Percentiles rank a stretch among this genome's conserved stretches.
phyloP scores from a whole-genome alignment of 164 flowering plant species.

The Piper longum region DNA sequence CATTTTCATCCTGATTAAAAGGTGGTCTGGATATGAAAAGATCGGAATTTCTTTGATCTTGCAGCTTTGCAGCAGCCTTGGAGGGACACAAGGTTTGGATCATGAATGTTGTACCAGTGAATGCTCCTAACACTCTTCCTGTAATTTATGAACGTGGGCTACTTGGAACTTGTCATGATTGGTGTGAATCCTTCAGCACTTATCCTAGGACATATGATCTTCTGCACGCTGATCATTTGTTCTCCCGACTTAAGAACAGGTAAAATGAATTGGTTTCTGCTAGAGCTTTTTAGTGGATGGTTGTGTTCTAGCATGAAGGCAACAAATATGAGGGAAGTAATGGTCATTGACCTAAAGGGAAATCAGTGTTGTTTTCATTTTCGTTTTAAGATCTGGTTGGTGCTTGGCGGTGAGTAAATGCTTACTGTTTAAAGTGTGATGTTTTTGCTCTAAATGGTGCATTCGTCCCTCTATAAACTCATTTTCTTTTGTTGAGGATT shows the following conservation, averaged over 20 bases:
- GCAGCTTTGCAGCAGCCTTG: slow-evolving; percentile 91
- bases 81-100: slow-evolving; percentile 71
- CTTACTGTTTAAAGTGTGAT: not conserved
- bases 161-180: slow-evolving; percentile 79
- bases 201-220: slow-evolving; percentile 94
- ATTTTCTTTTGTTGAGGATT: not conserved
- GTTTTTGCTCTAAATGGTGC: not conserved
- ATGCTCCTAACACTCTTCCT: slow-evolving; percentile 88
- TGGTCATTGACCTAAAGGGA: not conserved
- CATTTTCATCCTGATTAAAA: not conserved
- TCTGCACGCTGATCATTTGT: slow-evolving; percentile 88
- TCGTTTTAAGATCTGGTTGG: not conserved
- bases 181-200: slow-evolving; percentile 91
- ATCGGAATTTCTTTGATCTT: not conserved
- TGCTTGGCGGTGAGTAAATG: not conserved
- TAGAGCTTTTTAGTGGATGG: not conserved
- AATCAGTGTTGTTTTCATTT: not conserved
- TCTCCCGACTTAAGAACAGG: slow-evolving; percentile 87
- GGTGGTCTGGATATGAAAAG: not conserved
- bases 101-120: slow-evolving; percentile 81
- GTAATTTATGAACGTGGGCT: slow-evolving; percentile 85
- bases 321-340: no score
- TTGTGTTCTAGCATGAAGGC: no score
- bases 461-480: not conserved
- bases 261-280: slow-evolving; percentile 4